Percentiles rank a stretch among this genome's conserved stretches.
Evolutionary conservation across 805 yeast species (phyloP).

Genomic region (Dipodascopsis tothii): DNA sequence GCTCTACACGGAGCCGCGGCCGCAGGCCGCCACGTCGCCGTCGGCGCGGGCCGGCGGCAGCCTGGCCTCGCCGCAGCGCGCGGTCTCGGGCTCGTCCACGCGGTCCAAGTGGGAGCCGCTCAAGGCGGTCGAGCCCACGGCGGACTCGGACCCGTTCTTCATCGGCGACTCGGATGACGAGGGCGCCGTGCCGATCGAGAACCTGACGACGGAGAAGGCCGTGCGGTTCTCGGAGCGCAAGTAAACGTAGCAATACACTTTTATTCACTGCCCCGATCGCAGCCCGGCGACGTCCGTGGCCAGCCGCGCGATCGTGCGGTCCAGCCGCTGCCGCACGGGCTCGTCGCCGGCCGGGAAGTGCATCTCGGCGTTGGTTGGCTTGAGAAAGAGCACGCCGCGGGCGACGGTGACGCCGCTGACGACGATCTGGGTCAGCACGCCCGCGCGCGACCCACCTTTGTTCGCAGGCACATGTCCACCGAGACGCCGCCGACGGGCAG

Average conservation of each 20-base stretch:
- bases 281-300: neutral
- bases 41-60: constrained; percentile 3
- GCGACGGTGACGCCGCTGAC: constrained; percentile 1
- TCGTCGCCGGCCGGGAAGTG: constrained; percentile 1
- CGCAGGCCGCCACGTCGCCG: constrained; percentile 16
- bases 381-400: constrained; percentile 13
- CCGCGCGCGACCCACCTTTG: constrained; percentile 1
- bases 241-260: neutral
- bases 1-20: constrained; percentile 2
- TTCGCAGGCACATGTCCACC: constrained; percentile 16
- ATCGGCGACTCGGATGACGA: constrained; percentile 48
- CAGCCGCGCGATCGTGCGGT: neutral
- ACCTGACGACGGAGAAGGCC: constrained; percentile 3
- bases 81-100: constrained; percentile 5
- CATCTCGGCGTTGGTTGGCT: constrained; percentile 6
- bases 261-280: neutral
- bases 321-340: neutral
- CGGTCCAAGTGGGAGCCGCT: constrained; percentile 46
- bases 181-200: constrained; percentile 8
- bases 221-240: constrained; percentile 15
- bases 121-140: constrained; percentile 36
- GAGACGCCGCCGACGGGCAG: constrained; percentile 8
- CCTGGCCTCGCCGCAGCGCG: constrained; percentile 5
- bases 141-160: constrained; percentile 43
- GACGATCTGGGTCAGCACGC: neutral